Conservation (phyloP, 345 rosid genomes). For the Draba incana region DNA sequence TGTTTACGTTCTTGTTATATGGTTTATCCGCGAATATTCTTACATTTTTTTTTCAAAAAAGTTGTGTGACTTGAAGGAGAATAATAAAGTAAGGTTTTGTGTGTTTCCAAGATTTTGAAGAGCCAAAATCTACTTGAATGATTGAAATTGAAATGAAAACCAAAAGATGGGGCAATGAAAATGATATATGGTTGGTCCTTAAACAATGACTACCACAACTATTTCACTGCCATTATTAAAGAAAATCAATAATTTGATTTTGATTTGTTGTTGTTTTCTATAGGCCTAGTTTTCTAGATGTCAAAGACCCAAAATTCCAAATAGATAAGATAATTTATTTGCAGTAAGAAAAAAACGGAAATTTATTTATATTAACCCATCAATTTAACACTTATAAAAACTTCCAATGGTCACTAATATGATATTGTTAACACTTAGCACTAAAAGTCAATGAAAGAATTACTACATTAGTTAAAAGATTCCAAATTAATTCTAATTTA, state of each 20-base stretch:
- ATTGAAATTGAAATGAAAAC: slow-evolving; percentile 3
- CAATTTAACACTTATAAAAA: too few relatives aligned
- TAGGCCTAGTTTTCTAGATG: not conserved
- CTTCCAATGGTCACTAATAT: too few relatives aligned
- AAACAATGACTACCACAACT: slow-evolving; percentile 2
- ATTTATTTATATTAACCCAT: too few relatives aligned
- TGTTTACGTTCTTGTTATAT: too few relatives aligned
- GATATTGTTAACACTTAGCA: too few relatives aligned
- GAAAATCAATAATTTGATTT: not conserved
- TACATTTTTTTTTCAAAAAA: not conserved
- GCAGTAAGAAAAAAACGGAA: not conserved
- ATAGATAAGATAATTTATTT: slow-evolving; percentile 20
- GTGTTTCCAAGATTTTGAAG: slow-evolving; percentile 13
- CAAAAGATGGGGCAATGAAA: not conserved
- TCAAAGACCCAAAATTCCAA: slow-evolving; percentile 15
- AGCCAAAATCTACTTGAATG: slow-evolving; percentile 21
- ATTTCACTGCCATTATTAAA: not conserved
- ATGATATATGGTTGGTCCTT: slow-evolving; percentile 3
- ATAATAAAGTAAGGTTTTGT: not conserved
- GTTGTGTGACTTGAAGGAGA: not conserved
- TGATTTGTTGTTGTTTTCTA: slow-evolving; percentile 14
- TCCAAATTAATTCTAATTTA: not conserved
- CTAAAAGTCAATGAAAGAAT: not conserved
- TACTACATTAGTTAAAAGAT: slow-evolving; percentile 5
- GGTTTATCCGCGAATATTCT: too few relatives aligned